These are phyloP conservation scores for Nemania bipapillata DNA, from an alignment of 2,329 filamentous ascomycete species.

Conservation along the genomic window DNA sequence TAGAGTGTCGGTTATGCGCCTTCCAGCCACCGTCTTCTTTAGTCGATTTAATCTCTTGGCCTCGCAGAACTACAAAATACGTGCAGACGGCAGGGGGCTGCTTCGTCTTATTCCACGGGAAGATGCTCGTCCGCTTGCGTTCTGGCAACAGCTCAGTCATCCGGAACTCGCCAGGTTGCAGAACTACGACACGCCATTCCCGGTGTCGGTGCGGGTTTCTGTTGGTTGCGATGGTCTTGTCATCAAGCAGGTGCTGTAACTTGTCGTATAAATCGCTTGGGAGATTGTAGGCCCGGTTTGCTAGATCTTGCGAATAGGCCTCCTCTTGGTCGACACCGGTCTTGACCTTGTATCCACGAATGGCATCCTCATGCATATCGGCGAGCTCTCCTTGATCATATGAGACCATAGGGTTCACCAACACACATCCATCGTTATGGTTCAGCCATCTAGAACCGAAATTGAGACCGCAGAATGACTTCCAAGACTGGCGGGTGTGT, in stretches of 20 bases:
- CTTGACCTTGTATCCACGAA: constrained; percentile 35
- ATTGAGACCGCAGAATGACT: constrained; percentile 40
- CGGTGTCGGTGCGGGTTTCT: constrained; percentile 40
- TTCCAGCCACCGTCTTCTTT: constrained; percentile 43
- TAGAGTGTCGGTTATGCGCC: constrained; percentile 36
- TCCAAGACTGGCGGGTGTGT: constrained; percentile 10
- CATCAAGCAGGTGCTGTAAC: constrained; percentile 38
- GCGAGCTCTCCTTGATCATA: constrained; percentile 43
- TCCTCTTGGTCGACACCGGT: constrained; percentile 30
- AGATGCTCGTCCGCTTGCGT: constrained; percentile 40
- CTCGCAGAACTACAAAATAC: constrained; percentile 42
- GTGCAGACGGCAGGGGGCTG: constrained; percentile 21
- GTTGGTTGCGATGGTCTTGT: constrained; percentile 40
- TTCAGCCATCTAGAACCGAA: constrained; percentile 32
- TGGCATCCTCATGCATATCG: constrained; percentile 37
- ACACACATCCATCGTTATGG: constrained; percentile 30
- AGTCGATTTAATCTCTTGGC: constrained; percentile 43
- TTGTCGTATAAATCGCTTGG: constrained; percentile 34
- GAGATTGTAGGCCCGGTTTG: constrained; percentile 40
- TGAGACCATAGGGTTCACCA: constrained; percentile 28
- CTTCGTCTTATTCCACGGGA: constrained; percentile 37
- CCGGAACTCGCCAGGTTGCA: constrained; percentile 40
- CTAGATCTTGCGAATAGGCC: constrained; percentile 44
- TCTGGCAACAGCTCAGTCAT: constrained; percentile 44
- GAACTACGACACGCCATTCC: constrained; percentile 44